Conservation (phyloP, 1,139 yeast species). For the Meyerozyma elateridarum region DNA sequence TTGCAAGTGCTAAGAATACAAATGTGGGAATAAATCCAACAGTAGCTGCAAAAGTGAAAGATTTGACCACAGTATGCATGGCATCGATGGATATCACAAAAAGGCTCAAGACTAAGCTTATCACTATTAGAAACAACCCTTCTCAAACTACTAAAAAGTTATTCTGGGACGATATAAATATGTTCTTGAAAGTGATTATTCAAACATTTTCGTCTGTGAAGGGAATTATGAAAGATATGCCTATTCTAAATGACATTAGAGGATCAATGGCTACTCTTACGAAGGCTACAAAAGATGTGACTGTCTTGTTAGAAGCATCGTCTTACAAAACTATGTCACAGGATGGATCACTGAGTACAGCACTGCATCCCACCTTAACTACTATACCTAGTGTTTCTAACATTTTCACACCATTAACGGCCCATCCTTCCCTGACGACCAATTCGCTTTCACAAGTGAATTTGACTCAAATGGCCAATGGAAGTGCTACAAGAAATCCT, state of each 20-base stretch:
- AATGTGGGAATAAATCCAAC: constrained; percentile 24
- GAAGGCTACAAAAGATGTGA: constrained; percentile 85
- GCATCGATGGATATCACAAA: constrained; percentile 78
- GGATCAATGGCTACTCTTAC: constrained; percentile 78
- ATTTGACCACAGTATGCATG: constrained; percentile 72
- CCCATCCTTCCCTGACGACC: constrained; percentile 22
- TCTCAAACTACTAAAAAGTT: constrained; percentile 55
- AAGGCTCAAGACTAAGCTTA: constrained; percentile 54
- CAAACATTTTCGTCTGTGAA: constrained; percentile 81
- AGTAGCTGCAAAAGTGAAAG: constrained; percentile 66
- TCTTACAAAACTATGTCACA: constrained; percentile 35
- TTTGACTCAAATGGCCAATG: constrained; percentile 13
- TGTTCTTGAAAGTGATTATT: constrained; percentile 77
- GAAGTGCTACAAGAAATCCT: constrained; percentile 29
- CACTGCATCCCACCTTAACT: constrained; percentile 22
- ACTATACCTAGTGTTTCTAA: constrained; percentile 32
- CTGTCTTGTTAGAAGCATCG: constrained; percentile 64
- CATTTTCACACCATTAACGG: constrained; percentile 30
- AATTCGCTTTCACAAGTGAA: constrained; percentile 19
- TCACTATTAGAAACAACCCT: constrained; percentile 45
- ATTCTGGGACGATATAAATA: constrained; percentile 85
- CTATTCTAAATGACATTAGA: constrained; percentile 74
- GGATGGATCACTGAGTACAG: constrained; percentile 9
- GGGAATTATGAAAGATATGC: constrained; percentile 74
- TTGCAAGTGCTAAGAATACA: constrained; percentile 33